A percentile compares a stretch with the other conserved stretches of the same genome.
Evolutionary conservation across 2,329 filamentous ascomycete genomes (phyloP).

Genomic region (Daldinia sp.): DNA sequence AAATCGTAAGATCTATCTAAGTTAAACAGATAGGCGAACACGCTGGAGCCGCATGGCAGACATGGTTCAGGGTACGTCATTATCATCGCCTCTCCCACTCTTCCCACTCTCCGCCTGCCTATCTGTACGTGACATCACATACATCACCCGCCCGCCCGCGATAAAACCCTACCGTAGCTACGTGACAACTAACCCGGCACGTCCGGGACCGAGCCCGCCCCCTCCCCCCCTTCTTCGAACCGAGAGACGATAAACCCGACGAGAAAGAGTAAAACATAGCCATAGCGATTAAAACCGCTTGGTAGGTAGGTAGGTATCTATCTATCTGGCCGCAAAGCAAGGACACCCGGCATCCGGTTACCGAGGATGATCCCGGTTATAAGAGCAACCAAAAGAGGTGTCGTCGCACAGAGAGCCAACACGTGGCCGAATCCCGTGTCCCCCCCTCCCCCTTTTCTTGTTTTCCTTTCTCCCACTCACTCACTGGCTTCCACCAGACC

Average conservation of each 20-base stretch:
- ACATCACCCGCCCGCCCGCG: background rate
- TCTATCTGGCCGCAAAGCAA: background rate
- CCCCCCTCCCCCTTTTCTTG: too few relatives aligned
- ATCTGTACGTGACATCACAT: background rate
- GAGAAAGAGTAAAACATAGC: too few relatives aligned
- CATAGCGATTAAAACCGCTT: too few relatives aligned
- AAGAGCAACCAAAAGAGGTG: slow-evolving; percentile 11
- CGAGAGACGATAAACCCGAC: too few relatives aligned
- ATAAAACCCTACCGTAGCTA: too few relatives aligned
- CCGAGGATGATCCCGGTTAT: slow-evolving; percentile 27
- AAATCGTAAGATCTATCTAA: background rate
- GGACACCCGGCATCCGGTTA: background rate
- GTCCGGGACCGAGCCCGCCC: background rate
- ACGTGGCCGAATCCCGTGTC: slow-evolving; percentile 16
- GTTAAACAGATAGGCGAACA: background rate
- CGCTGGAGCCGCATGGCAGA: background rate
- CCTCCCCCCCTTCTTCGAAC: background rate
- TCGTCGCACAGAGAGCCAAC: slow-evolving; percentile 22
- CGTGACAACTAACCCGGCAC: background rate
- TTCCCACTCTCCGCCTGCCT: too few relatives aligned
- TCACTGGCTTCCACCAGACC: background rate
- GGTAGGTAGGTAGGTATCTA: too few relatives aligned
- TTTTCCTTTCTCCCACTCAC: too few relatives aligned
- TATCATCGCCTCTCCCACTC: too few relatives aligned
- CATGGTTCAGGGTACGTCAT: background rate